A percentile compares a stretch with the other conserved stretches of the same genome.
Conservation (phyloP, 257 asterid species). For the Anisodus acutangulus region DNA sequence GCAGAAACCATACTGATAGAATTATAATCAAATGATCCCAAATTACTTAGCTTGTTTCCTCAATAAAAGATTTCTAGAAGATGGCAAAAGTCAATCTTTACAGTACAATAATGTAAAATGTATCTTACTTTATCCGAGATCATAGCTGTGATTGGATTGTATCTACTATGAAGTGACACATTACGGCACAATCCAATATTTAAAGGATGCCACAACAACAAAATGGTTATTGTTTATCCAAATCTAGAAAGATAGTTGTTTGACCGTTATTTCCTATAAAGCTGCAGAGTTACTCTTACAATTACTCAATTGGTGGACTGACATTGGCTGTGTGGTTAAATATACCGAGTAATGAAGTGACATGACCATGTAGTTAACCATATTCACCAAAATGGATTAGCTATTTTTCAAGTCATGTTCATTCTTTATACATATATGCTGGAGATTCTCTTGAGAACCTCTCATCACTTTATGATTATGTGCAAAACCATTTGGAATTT, state of each 20-base stretch:
- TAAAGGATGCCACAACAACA: not conserved
- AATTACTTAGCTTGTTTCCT: conserved; percentile 2
- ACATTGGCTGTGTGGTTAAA: conserved; percentile 17
- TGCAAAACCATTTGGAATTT: not conserved
- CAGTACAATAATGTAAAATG: not conserved
- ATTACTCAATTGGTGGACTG: not conserved
- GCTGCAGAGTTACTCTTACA: not conserved
- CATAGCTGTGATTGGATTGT: not conserved
- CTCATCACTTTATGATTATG: not conserved
- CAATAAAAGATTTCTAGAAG: conserved; percentile 14
- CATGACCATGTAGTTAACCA: not conserved
- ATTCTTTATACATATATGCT: not conserved
- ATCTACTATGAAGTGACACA: not conserved
- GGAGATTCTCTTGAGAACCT: not conserved
- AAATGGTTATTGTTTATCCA: not conserved
- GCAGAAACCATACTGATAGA: not conserved
- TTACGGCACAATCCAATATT: not conserved
- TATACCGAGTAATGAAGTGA: conserved; percentile 12
- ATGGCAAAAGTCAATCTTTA: not conserved
- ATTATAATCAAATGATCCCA: conserved; percentile 1
- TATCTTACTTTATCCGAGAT: not conserved
- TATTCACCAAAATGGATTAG: not conserved
- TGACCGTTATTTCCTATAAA: not conserved
- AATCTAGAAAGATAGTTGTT: conserved; percentile 8
- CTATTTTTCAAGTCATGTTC: conserved; percentile 12